A percentile compares a stretch with the other conserved stretches of the same genome.
phyloP scores from a whole-genome alignment of 331 rosid genomes.

The Arachis monticola region DNA sequence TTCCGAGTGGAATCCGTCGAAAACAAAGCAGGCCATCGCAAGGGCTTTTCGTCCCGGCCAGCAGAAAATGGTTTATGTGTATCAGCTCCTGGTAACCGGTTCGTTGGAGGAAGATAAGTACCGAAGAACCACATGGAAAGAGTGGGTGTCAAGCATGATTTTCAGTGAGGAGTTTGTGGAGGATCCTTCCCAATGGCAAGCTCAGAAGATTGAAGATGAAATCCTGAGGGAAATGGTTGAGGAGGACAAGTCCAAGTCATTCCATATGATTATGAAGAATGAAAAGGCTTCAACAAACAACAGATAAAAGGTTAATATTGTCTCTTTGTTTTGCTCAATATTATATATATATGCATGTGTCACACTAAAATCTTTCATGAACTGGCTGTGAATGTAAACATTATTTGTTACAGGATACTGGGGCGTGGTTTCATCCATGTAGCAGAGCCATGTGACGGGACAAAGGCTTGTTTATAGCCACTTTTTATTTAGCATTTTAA shows the following conservation, averaged over 20 bases:
- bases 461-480: too few species aligned
- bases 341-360: background rate
- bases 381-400: background rate
- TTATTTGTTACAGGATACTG: too few species aligned
- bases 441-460: too few species aligned
- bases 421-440: too few species aligned
- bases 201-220: constrained; percentile 90
- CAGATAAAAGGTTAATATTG: constrained; percentile 52
- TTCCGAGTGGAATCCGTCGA: constrained; percentile 97
- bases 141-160: constrained; percentile 96
- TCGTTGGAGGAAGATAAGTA: constrained; percentile 88
- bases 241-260: constrained; percentile 75
- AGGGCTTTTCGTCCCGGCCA: constrained; percentile 97
- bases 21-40: constrained; percentile 95
- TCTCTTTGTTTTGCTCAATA: background rate
- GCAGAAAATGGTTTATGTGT: constrained; percentile 85
- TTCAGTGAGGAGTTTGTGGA: constrained; percentile 93
- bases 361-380: constrained; percentile 5
- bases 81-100: constrained; percentile 83
- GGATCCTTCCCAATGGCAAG: constrained; percentile 92
- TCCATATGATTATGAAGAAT: constrained; percentile 93
- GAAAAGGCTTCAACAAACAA: constrained; percentile 85
- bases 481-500: background rate
- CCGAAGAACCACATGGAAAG: constrained; percentile 87
- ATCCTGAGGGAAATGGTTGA: constrained; percentile 82